phyloP scores from a whole-genome alignment of 257 asterid species.

The Nicotiana paniculata region DNA sequence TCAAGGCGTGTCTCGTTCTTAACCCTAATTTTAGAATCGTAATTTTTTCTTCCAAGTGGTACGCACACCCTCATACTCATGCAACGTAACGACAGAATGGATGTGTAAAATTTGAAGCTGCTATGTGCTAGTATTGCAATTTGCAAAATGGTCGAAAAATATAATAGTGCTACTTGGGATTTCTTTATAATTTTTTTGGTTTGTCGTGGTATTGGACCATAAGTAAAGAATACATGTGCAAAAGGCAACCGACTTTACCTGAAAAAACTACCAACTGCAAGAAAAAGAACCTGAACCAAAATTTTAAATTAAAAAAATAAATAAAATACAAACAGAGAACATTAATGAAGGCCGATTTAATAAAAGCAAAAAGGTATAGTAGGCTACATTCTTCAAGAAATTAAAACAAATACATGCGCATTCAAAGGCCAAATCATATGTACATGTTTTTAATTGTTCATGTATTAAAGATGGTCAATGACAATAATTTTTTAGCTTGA shows the following conservation, averaged over 20 bases:
- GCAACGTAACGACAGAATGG: background rate
- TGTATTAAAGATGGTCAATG: conserved; percentile 9
- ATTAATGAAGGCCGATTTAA: background rate
- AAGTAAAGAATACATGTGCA: conserved; percentile 12
- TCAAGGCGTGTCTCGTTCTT: background rate
- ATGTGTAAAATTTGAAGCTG: background rate
- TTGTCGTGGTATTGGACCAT: background rate
- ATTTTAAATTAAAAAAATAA: conserved; percentile 9
- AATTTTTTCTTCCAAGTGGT: background rate
- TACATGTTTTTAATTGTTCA: conserved; percentile 7
- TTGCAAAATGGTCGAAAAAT: background rate
- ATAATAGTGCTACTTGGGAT: background rate
- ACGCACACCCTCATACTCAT: background rate
- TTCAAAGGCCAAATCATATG: background rate
- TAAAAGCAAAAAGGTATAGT: conserved; percentile 10
- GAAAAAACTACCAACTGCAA: conserved; percentile 62
- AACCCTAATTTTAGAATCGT: background rate
- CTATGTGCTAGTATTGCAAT: background rate
- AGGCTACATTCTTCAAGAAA: conserved; percentile 29
- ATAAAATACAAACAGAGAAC: background rate
- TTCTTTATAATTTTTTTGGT: background rate
- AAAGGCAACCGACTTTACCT: conserved; percentile 47
- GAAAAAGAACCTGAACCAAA: conserved; percentile 14
- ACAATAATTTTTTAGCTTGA: background rate
- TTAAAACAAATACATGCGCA: conserved; percentile 26